These are phyloP conservation scores for Coix lacrymajobi DNA, from an alignment of 176 grass and related monocot genomes.

Conservation along the genomic window DNA sequence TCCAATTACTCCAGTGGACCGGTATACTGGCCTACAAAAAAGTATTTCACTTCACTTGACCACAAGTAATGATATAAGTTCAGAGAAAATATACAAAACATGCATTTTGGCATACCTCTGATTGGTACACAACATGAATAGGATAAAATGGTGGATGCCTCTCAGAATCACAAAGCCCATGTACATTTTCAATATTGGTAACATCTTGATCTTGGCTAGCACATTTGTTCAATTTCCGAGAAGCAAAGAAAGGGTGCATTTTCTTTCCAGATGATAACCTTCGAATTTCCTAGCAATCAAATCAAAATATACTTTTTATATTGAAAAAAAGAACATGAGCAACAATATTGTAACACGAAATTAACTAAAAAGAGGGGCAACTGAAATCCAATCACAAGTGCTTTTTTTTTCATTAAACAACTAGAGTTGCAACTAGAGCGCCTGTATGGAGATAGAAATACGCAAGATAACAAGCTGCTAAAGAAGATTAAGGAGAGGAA, in stretches of 20 bases:
- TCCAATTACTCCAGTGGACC: conserved; percentile 75
- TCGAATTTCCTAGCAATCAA: conserved; percentile 66
- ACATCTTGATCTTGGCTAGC: conserved; percentile 46
- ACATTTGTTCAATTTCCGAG: conserved; percentile 46
- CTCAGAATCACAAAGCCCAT: conserved; percentile 20
- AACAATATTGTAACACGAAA: conserved; percentile 6
- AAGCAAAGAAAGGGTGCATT: conserved; percentile 82
- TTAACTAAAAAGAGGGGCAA: not conserved
- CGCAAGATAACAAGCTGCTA: not conserved
- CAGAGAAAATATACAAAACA: conserved; percentile 9
- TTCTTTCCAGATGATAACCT: conserved; percentile 77
- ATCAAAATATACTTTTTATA: conserved; percentile 7
- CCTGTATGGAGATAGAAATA: not conserved
- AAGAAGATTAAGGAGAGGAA: not conserved
- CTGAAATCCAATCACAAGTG: not conserved
- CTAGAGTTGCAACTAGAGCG: not conserved
- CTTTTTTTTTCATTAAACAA: not conserved
- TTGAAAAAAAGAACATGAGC: not conserved
- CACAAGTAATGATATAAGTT: conserved; percentile 18
- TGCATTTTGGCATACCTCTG: conserved; percentile 46
- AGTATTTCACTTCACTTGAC: conserved; percentile 6
- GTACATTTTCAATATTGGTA: conserved; percentile 29
- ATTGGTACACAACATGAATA: conserved; percentile 67
- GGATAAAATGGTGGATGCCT: conserved; percentile 46
- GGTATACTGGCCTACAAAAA: conserved; percentile 36